Base-by-base conservation (phyloP, 345 rosid species). In the Eucalyptus tenuipes region DNA sequence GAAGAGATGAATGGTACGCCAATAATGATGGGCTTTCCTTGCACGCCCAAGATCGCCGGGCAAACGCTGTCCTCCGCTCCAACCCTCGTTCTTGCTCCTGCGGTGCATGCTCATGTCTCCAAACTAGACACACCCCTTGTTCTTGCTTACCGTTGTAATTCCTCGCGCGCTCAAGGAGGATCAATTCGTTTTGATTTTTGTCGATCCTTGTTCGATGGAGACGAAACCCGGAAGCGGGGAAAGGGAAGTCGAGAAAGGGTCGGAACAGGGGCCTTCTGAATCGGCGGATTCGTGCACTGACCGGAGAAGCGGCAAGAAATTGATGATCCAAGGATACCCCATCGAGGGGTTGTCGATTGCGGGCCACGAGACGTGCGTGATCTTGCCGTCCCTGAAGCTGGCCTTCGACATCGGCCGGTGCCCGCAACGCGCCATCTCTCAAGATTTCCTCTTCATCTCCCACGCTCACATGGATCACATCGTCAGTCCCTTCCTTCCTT, bases 401-500 rank as follows among this genome's bases (percentile, higher is more conserved):
- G 97, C 99, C 85, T 97, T 98, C 89, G 99, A 96, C 88, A 97
- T 96, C 80, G 99, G 99, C 33, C 95, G 97, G 86, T 97, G 97
- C 95, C 99, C 99, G 18, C 97, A 93, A 85, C 98, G 98, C 49
- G 98, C 99, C 13, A 88, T 97, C 90, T 94, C 96, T 89, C 99
- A 97, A 57, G 97, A 98, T 91, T 98, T 97, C 91, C 95, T 98
- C 92, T 93, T 98, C 87, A 95, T 98, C 92, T 96, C 99, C 59
- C 99, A 98, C 82, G 97, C 96, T 85, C 99, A 97, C 92, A 96
- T 98, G 98, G 99, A 98, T 92, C 99, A 98, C 86, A 97, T 98
- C 89, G 98, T 96, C 85, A 89, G 97, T 89, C 40, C 61, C 89
- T 11, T 1, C 0, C 24, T 52, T 52, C 0, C 57, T 52, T 33